phyloP scores from a whole-genome alignment of 2,329 filamentous ascomycete species.

The Aspergillus pseudoglaucus region DNA sequence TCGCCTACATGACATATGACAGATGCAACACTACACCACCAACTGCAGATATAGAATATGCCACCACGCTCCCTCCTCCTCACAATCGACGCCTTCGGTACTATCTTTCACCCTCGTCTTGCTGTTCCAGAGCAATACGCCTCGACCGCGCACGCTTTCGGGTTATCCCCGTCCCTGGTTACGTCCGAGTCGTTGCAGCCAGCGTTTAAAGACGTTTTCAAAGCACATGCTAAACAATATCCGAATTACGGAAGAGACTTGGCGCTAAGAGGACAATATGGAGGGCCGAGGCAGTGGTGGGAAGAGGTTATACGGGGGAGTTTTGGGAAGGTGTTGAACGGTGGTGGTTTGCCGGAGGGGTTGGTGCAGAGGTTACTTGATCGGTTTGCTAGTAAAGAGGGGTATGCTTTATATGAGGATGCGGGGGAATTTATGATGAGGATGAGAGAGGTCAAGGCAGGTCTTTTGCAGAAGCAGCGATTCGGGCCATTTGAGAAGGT shows the following conservation, averaged over 20 bases:
- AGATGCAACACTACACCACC: not conserved
- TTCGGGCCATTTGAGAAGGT: slow-evolving; percentile 25
- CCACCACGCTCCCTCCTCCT: slow-evolving; percentile 29
- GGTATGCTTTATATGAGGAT: slow-evolving; percentile 37
- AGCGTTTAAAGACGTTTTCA: slow-evolving; percentile 34
- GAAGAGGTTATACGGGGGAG: slow-evolving; percentile 34
- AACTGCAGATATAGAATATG: not conserved
- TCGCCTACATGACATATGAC: not conserved
- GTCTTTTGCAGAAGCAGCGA: slow-evolving; percentile 8
- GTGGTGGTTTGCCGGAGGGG: slow-evolving; percentile 17
- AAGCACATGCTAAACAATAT: slow-evolving; percentile 21
- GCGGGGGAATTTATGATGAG: slow-evolving; percentile 30
- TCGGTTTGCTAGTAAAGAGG: slow-evolving; percentile 34
- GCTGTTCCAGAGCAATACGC: slow-evolving; percentile 37
- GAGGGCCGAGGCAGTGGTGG: slow-evolving; percentile 41
- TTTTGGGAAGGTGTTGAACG: slow-evolving; percentile 23
- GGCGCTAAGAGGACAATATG: slow-evolving; percentile 28
- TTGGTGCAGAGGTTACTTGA: slow-evolving; percentile 30
- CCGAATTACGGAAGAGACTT: slow-evolving; percentile 41
- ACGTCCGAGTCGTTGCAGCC: slow-evolving; percentile 21
- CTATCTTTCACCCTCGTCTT: slow-evolving; percentile 36
- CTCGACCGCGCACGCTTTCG: slow-evolving; percentile 30
- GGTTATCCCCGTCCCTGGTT: slow-evolving; percentile 22
- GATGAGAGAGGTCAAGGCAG: slow-evolving; percentile 16
- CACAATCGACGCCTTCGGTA: slow-evolving; percentile 42